Evolutionary conservation across 371 early-diverging fungal species (phyloP).

Genomic region (Zychaea mexicana): DNA sequence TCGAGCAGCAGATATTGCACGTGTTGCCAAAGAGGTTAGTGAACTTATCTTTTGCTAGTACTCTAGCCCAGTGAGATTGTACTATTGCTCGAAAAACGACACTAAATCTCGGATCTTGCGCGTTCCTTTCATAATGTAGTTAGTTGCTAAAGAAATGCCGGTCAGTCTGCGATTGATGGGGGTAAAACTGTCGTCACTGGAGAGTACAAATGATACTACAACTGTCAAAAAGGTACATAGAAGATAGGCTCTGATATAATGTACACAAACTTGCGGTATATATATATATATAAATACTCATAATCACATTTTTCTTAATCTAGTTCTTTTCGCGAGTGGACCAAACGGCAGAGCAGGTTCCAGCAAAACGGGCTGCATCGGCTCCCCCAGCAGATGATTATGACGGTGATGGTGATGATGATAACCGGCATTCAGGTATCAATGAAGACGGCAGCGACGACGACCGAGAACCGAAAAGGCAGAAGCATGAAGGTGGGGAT

Average conservation of each 20-base stretch:
- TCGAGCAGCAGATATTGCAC: slow-evolving; percentile 38
- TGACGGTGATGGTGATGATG: not conserved
- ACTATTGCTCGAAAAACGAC: no score
- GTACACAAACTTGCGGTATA: not conserved
- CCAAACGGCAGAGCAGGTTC: not conserved
- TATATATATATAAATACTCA: not conserved
- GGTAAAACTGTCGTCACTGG: slow-evolving; percentile 34
- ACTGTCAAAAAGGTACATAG: slow-evolving; percentile 36
- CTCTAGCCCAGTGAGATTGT: no score
- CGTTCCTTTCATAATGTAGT: no score
- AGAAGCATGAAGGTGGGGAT: not conserved
- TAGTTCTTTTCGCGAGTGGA: slow-evolving; percentile 18
- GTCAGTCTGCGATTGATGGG: slow-evolving; percentile 49
- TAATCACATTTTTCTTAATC: not conserved
- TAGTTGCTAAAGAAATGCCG: slow-evolving; percentile 41
- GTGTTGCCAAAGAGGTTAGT: slow-evolving; percentile 34
- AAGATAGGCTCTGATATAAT: no score
- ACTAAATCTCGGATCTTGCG: no score
- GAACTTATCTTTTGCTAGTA: not conserved
- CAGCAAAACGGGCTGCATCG: not conserved
- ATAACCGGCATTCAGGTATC: not conserved
- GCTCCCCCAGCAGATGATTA: not conserved
- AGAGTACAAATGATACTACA: slow-evolving; percentile 26
- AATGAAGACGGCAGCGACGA: not conserved
- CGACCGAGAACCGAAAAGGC: not conserved